These are phyloP conservation scores for Termitomyces heimii DNA, from an alignment of 768 basidiomycete species.

Conservation along the genomic window DNA sequence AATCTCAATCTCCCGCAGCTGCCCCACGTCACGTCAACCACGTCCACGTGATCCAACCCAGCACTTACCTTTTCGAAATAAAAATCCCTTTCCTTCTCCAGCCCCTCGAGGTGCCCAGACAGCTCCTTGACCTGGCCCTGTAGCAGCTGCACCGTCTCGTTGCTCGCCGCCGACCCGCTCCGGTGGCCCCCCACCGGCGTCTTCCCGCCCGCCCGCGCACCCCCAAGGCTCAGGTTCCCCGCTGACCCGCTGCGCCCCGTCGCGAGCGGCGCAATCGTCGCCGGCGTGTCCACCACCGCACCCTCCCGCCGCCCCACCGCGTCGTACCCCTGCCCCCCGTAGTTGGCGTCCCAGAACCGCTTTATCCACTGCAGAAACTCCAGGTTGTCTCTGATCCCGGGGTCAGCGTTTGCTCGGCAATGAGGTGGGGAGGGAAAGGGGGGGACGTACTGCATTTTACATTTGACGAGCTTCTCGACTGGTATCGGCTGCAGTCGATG, in stretches of 20 bases:
- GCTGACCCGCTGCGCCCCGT: constrained; percentile 25
- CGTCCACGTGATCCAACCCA: too few relatives aligned
- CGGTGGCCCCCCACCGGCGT: constrained; percentile 71
- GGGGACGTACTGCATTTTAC: constrained; percentile 94
- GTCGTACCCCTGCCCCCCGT: constrained; percentile 83
- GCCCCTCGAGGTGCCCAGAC: constrained; percentile 73
- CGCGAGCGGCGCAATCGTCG: constrained; percentile 67
- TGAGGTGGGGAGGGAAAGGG: neutral
- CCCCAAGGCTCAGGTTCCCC: neutral
- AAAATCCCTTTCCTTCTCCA: constrained; percentile 98
- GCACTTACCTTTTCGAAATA: constrained; percentile 92
- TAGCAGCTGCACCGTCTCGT: constrained; percentile 60
- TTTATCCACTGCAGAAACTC: constrained; percentile 98
- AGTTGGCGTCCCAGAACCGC: constrained; percentile 93
- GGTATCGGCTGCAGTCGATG: constrained; percentile 96
- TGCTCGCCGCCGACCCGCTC: constrained; percentile 58
- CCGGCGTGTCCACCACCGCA: constrained; percentile 67
- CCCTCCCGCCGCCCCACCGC: constrained; percentile 78
- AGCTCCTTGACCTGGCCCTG: constrained; percentile 81
- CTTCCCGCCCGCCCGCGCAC: constrained; percentile 53
- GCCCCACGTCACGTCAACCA: neutral
- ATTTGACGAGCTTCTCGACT: constrained; percentile 92
- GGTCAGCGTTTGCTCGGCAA: too few relatives aligned
- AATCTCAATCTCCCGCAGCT: constrained; percentile 97
- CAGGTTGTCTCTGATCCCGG: constrained; percentile 74